These are phyloP conservation scores for Neoascochyta sp. DNA, from an alignment of 2,329 filamentous ascomycete species.

Conservation along the genomic window DNA sequence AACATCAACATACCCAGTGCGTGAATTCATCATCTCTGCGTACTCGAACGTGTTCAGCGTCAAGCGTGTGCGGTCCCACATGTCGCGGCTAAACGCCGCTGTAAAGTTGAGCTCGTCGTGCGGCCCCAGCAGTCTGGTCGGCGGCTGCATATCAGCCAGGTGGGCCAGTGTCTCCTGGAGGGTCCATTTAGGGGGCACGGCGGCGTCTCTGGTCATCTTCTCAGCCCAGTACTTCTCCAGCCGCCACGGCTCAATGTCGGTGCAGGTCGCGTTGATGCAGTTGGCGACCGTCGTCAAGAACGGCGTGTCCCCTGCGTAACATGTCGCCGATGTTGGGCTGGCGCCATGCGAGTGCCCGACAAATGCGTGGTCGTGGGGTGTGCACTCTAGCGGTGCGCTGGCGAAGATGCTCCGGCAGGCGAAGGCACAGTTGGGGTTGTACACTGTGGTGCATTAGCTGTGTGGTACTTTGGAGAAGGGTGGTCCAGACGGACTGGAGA, in stretches of 20 bases:
- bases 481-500: conserved; percentile 1
- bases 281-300: conserved; percentile 30
- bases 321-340: conserved; percentile 17
- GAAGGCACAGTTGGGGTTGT: conserved; percentile 15
- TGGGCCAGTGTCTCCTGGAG: conserved; percentile 15
- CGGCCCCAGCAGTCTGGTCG: conserved; percentile 5
- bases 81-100: conserved; percentile 7
- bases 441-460: conserved; percentile 1
- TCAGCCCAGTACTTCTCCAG: conserved; percentile 20
- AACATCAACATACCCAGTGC: conserved; percentile 10
- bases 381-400: conserved; percentile 14
- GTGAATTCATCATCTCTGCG: conserved; percentile 10
- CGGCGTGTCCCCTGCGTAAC: conserved; percentile 19
- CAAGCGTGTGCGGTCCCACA: conserved; percentile 5
- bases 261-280: conserved; percentile 27
- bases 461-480: background rate
- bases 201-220: conserved; percentile 4
- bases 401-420: conserved; percentile 17
- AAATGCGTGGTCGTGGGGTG: conserved; percentile 7
- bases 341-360: conserved; percentile 5
- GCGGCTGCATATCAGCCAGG: conserved; percentile 4
- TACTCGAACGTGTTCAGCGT: conserved; percentile 9
- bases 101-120: conserved; percentile 15
- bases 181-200: conserved; percentile 14
- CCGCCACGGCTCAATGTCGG: conserved; percentile 11